Evolutionary conservation across 2,329 filamentous ascomycete species (phyloP), one percentile per base, ranked within the genome.

Genomic region (Aspergillus aculeatinus): DNA sequence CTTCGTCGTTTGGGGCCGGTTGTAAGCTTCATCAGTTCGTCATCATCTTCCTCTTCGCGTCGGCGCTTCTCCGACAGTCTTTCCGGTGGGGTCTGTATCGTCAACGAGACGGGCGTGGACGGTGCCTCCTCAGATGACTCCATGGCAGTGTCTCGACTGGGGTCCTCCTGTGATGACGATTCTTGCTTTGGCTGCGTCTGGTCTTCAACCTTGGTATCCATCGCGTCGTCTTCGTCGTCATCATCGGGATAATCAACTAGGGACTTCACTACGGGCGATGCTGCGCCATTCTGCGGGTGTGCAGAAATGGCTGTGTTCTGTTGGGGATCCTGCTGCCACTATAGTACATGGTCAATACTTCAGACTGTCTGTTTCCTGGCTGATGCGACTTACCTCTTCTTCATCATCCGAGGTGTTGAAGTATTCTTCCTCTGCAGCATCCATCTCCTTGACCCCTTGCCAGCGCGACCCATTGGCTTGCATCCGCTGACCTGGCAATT

Each of bases 161-260:
- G 59, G 23, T 60, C 48, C 39, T 70, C 70, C 19, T 51, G 58
- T 11, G 16, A 23, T 19, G 39, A 12, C 16, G 23, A 44, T 48
- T 53, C 51, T 9, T 66, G 60, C 47, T 62, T 61, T 55, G 59
- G 64, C 19, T 65, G 67, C 19, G 68, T 47, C 48, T 63, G 60
- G 14, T 57, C 63, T 60, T 78, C 77, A 6, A 71, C 63, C 57
- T 77, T 79, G 35, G 84, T 79, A 69, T 88, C 87, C 75, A 89
- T 87, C 12, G 83, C 81, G 57, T 84, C 86, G 21, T 95, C 91
- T 59, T 83, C 86, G n/a, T 94, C 90, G 60, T 97, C 94, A 67
- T 97, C 93, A 42, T 96, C 96, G 0, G 89, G 87, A 72, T 99
- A 99, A 73, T 96, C 91, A 35, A 99, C 95, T 23, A 98, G 80